Evolutionary conservation across 768 basidiomycete species (phyloP).

Genomic region (Erythrobasidium yunnanense): DNA sequence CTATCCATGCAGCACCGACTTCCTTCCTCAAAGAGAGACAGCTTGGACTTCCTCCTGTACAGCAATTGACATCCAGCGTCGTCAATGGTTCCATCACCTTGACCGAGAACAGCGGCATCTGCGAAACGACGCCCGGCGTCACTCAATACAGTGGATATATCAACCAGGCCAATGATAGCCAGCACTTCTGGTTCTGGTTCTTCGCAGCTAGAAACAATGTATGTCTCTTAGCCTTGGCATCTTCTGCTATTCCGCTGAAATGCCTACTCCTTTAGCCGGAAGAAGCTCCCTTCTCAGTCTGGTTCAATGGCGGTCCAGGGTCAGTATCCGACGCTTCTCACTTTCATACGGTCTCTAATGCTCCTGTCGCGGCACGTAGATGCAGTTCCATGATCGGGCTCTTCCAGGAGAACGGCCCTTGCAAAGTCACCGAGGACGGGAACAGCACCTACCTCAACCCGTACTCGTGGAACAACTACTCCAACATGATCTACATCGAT

Average conservation of each 20-base stretch:
- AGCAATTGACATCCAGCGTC: neutral
- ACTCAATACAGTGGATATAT: neutral
- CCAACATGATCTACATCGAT: constrained; percentile 26
- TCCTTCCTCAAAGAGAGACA: neutral
- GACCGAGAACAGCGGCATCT: neutral
- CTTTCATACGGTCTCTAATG: too few relatives aligned
- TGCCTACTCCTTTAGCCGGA: too few relatives aligned
- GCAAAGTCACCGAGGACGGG: neutral
- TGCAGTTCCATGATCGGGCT: constrained; percentile 6
- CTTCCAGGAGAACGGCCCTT: constrained; percentile 19
- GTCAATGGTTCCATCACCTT: neutral
- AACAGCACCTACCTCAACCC: constrained; percentile 3
- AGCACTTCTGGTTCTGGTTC: neutral
- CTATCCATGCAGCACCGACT: neutral
- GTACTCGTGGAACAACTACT: constrained; percentile 3
- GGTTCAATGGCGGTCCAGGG: neutral
- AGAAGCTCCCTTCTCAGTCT: too few relatives aligned
- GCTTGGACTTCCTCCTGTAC: neutral
- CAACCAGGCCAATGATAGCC: neutral
- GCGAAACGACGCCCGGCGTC: neutral
- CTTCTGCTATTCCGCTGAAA: too few relatives aligned
- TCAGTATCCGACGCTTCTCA: too few relatives aligned
- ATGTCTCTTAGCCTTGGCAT: too few relatives aligned
- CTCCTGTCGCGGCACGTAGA: too few relatives aligned
- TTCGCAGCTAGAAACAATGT: neutral